These are phyloP conservation scores for Lactarius hengduanensis DNA, from an alignment of 768 basidiomycete species.

Conservation along the genomic window DNA sequence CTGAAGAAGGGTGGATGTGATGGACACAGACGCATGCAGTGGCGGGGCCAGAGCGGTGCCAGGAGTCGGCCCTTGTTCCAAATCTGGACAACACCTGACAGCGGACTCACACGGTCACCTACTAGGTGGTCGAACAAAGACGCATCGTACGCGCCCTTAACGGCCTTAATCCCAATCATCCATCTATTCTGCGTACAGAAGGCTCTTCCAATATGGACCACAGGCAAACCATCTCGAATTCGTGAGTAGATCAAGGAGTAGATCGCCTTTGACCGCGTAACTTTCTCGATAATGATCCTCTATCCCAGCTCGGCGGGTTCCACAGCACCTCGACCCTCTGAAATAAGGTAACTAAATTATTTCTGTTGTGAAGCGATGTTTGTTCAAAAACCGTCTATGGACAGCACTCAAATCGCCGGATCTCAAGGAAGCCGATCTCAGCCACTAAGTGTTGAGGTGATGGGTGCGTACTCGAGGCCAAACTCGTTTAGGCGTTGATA, in stretches of 20 bases:
- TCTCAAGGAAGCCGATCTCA: not conserved
- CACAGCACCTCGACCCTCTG: not conserved
- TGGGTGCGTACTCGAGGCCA: not conserved
- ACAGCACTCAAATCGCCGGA: not conserved
- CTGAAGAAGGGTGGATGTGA: not conserved
- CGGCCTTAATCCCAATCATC: not conserved
- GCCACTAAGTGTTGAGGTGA: not conserved
- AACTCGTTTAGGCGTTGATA: not conserved
- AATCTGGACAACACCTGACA: too few species aligned
- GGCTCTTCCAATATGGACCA: not conserved
- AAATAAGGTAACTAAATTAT: not conserved
- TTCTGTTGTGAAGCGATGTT: not conserved
- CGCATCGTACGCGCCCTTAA: not conserved
- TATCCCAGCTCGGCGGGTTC: not conserved
- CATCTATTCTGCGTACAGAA: not conserved
- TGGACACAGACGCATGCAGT: too few species aligned
- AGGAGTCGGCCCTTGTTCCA: not conserved
- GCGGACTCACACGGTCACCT: too few species aligned
- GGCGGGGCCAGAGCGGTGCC: too few species aligned
- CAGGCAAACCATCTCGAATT: not conserved
- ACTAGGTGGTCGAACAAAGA: too few species aligned
- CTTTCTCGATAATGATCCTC: not conserved
- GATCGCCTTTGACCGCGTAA: not conserved
- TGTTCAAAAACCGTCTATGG: not conserved
- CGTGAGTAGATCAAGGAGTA: not conserved